Conservation (phyloP, 108 stramenopile genomes). For the Skeletonema grethae region DNA sequence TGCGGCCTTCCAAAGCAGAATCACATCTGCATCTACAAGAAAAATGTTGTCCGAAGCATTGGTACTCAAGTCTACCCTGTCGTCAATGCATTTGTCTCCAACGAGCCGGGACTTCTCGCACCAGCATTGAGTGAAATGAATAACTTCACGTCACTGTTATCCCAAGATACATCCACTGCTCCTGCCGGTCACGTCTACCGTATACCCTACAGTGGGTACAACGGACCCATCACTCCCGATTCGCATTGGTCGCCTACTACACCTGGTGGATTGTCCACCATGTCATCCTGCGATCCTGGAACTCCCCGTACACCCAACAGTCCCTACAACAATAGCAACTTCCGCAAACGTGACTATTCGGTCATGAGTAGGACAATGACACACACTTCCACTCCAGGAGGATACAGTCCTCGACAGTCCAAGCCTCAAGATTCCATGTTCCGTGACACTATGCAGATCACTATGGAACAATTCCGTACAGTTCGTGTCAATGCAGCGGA, state of each 20-base stretch:
- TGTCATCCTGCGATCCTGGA: constrained; percentile 25
- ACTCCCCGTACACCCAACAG: constrained; percentile 11
- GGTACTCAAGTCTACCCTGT: constrained; percentile 79
- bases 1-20: constrained; percentile 90
- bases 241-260: constrained; percentile 47
- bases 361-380: constrained; percentile 41
- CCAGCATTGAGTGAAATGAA: constrained; percentile 80
- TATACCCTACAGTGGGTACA: constrained; percentile 10
- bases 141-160: constrained; percentile 71
- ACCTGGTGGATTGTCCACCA: constrained; percentile 35
- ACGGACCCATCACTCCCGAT: constrained; percentile 36
- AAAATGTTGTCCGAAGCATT: constrained; percentile 71
- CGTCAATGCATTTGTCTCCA: constrained; percentile 72
- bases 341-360: constrained; percentile 24
- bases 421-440: constrained; percentile 26
- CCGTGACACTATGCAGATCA: constrained; percentile 53
- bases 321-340: constrained; percentile 11
- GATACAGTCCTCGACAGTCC: constrained; percentile 3
- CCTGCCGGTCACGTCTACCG: constrained; percentile 10
- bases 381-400: constrained; percentile 23
- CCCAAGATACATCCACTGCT: constrained; percentile 33
- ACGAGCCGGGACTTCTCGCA: constrained; percentile 75
- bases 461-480: constrained; percentile 73
- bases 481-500: constrained; percentile 33
- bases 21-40: constrained; percentile 72